A percentile compares a stretch with the other conserved stretches of the same genome.
phyloP scores from a whole-genome alignment of 164 flowering plant genomes.

The Vitis vinifera region ASM3070453v1 NC_081822.1:9309501-9310000 shows the following conservation, averaged over 20 bases:
- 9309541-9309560: slow-evolving; percentile 15
- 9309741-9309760: slow-evolving; percentile 87
- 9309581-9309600: slow-evolving; percentile 4
- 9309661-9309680: slow-evolving; percentile 62
- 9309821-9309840: slow-evolving; percentile 81
- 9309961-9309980: background rate
- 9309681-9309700: slow-evolving; percentile 94
- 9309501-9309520: slow-evolving; percentile 8
- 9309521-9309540: slow-evolving; percentile 11
- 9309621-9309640: slow-evolving; percentile 30
- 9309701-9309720: slow-evolving; percentile 93
- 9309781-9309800: slow-evolving; percentile 92
- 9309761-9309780: slow-evolving; percentile 96
- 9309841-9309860: slow-evolving; percentile 83
- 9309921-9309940: too few species aligned
- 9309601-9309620: slow-evolving; percentile 16
- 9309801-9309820: slow-evolving; percentile 99
- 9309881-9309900: background rate
- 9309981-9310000: background rate
- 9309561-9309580: slow-evolving; percentile 25
- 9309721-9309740: slow-evolving; percentile 94
- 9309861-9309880: slow-evolving; percentile 72
- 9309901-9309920: background rate
- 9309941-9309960: too few species aligned
- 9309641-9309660: slow-evolving; percentile 20